Evolutionary conservation across 305 asterid genomes (phyloP).

Genomic region (Fraxinus greggii): DNA sequence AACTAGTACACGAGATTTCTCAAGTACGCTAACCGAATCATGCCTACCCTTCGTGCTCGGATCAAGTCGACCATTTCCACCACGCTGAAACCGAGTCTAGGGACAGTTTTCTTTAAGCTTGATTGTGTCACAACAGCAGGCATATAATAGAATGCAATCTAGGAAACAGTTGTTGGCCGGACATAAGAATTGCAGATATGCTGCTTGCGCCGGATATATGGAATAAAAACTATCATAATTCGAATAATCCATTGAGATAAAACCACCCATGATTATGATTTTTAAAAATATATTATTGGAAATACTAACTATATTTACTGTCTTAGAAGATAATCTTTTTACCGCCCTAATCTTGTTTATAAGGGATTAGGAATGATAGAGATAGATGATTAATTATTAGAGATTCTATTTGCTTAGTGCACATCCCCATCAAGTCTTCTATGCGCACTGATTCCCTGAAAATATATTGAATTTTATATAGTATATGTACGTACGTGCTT

Average conservation of each 20-base stretch:
- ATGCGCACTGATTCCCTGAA: not conserved
- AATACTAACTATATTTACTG: not conserved
- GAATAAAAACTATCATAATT: not conserved
- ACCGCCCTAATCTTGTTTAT: not conserved
- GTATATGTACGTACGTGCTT: too few species aligned
- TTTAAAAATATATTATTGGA: not conserved
- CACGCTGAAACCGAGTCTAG: not conserved
- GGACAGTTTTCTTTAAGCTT: not conserved
- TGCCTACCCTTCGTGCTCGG: not conserved
- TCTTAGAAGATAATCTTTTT: constrained; percentile 3
- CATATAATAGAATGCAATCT: not conserved
- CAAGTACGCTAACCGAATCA: not conserved
- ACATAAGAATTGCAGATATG: constrained; percentile 10
- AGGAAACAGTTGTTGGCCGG: constrained; percentile 22
- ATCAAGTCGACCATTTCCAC: not conserved
- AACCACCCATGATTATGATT: constrained; percentile 7
- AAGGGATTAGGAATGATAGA: constrained; percentile 4
- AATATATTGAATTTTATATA: too few species aligned
- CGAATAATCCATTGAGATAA: constrained; percentile 27
- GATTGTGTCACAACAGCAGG: not conserved
- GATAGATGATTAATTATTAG: not conserved
- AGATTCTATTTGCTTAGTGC: constrained; percentile 11
- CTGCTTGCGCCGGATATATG: not conserved
- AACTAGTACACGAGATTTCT: not conserved
- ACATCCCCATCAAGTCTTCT: not conserved